Percentiles rank a stretch among this genome's conserved stretches.
phyloP scores from a whole-genome alignment of 1,284 basidiomycete species.

The Puccinia horiana region DNA sequence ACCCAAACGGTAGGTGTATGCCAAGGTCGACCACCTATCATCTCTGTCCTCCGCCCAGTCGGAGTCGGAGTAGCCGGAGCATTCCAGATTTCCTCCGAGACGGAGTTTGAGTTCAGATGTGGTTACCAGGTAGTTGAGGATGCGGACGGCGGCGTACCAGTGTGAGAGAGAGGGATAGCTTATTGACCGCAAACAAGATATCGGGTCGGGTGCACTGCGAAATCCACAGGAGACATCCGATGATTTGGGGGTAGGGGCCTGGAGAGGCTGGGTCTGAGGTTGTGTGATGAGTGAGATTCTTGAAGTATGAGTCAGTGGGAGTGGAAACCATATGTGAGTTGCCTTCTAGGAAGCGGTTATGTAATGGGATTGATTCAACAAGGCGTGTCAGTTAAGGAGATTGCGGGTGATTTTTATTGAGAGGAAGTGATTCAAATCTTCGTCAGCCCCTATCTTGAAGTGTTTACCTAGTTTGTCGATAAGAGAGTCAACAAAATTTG shows the following conservation, averaged over 20 bases:
- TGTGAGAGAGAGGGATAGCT: background rate
- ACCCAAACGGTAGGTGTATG: background rate
- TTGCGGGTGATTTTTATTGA: no score
- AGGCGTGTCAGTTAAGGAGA: no score
- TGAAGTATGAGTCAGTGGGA: no score
- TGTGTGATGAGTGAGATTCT: no score
- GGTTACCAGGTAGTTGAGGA: background rate
- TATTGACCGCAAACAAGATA: background rate
- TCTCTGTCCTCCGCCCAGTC: constrained; percentile 10
- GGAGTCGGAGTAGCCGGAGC: background rate
- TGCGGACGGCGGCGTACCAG: background rate
- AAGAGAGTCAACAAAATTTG: background rate
- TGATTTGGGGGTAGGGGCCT: no score
- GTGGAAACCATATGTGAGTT: no score
- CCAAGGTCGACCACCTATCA: background rate
- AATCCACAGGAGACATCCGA: background rate
- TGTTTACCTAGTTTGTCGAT: background rate
- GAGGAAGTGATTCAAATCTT: no score
- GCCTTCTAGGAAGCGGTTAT: no score
- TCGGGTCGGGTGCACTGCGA: background rate
- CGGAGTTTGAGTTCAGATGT: background rate
- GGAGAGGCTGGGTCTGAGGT: no score
- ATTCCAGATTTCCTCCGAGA: background rate
- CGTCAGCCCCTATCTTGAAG: no score
- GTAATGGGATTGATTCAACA: no score